These are phyloP conservation scores for Comarum palustre DNA, from an alignment of 306 rosid species.

Conservation along the genomic window DNA sequence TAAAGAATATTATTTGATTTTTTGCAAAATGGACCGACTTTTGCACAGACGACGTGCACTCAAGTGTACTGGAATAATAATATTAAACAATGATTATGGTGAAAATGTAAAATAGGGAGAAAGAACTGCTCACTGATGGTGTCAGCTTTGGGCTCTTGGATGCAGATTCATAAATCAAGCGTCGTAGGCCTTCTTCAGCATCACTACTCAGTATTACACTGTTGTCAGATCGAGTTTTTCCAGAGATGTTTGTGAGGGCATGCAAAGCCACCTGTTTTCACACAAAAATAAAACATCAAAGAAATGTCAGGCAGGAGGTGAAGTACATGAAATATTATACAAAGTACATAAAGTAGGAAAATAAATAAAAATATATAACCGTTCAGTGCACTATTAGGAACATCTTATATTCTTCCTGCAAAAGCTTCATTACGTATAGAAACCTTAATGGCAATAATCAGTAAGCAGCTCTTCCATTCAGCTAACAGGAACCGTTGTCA, in stretches of 20 bases:
- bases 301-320: not conserved
- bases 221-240: conserved; percentile 66
- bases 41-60: not conserved
- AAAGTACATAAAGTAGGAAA: too few species aligned
- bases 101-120: conserved; percentile 15
- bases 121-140: conserved; percentile 59
- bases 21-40: conserved; percentile 1
- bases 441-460: too few species aligned
- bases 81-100: not conserved
- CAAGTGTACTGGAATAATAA: not conserved
- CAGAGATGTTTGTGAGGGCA: conserved; percentile 74
- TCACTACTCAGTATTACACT: conserved; percentile 46
- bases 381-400: too few species aligned
- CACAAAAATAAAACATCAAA: conserved; percentile 19
- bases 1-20: not conserved
- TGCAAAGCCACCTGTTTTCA: conserved; percentile 77
- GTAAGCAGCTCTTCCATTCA: too few species aligned
- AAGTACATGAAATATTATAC: too few species aligned
- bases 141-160: conserved; percentile 68
- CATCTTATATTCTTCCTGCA: too few species aligned
- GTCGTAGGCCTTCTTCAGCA: conserved; percentile 69
- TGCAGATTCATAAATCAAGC: conserved; percentile 59
- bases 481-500: too few species aligned
- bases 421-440: too few species aligned
- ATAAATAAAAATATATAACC: too few species aligned